Evolutionary conservation across 768 basidiomycete species (phyloP), one percentile per base, ranked within the genome.

Genomic region (Xerocomellus chrysenteron): DNA sequence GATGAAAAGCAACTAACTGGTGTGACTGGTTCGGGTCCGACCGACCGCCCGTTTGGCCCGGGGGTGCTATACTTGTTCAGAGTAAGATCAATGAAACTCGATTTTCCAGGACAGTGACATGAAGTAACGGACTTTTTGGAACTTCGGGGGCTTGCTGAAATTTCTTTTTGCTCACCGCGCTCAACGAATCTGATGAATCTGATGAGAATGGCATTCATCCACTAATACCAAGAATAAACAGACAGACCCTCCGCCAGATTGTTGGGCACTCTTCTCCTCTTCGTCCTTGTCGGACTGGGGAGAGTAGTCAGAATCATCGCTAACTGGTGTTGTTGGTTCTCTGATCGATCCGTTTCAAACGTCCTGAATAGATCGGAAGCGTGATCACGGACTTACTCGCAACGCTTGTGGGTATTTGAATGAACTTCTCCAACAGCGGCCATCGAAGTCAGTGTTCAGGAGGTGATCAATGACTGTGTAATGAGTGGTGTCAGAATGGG

Each of bases 1-100:
- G 17, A 55, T 41, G 24, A 21, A 57, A 43, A 28, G n/a, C 3
- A 17, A 56, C 56, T 19, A 6, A 67, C 65, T 44, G 44, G n/a
- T 4, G 7, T 2, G 47, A 0, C 2, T 13, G 17, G 0, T 3
- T 51, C 1, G 14, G 5, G 36, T 53, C 56, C 8, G 0, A 0
- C 3, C 61, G 60, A 7, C 5, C 21, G 3, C 10, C 49, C 21
- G 21, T 21, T 21, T 21, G 21, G 21, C 21, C 21, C 21, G 21
- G 21, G 21, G 21, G 21, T 21, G 21, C 21, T 21, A 21, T 21
- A 21, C 21, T 21, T 21, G 21, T 21, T 21, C 21, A 21, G 13
- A 39, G 30, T 1, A n/a, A 35, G 36, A 39, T 30, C 26, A 21
- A 33, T 36, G 43, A 47, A 46, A 35, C 26, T 19, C 24, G 14